Base-by-base conservation (phyloP, 345 rosid species). In the Lepidium africanum region DNA sequence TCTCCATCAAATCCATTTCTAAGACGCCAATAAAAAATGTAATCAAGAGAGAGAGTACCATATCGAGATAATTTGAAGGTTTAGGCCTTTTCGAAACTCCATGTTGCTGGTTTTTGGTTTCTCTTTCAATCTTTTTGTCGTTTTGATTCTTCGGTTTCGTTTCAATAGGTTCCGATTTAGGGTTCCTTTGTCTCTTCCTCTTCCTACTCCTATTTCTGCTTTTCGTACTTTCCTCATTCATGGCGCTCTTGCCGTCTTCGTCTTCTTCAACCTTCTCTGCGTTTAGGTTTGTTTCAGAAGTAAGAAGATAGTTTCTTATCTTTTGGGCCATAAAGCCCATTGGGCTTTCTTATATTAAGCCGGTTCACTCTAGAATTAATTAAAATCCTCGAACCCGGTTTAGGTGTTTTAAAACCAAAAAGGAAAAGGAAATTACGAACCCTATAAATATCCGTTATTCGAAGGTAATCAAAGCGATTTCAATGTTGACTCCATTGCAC, bases 201-300 rank as follows among this genome's bases (percentile, higher is more conserved):
- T 84, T 86, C 60, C 63, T 76, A 54, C 83, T 86, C 60, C 63
- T 76, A 54, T 77, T 83, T 66, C 59, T 74, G 81, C 80, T 80
- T 17, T 35, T 51, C 14, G 30, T 42, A 10, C 67, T 52, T 55
- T 78, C 87, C 59, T 81, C 72, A 9, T 23, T 59, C 87, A 80
- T 83, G 42, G 69, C 70, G 67, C 70, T 76, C 15, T 42, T 59
- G 17, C 16, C 59, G 49, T 37, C 58, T 2, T 16, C 58, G 40
- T 37, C 65, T 9, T 19, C 54, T 32, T 40, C 23, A 50, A 59
- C 35, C 3, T 56, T 43, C 64, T 32, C 33, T 19, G 59, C 21
- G 32, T 65, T 57, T 72, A 72, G 76, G 76, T 72, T 72, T 32
- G 60, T 54, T 65, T 65, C 52, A 64, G 43, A 13, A 21, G 65